Percentiles rank a stretch among this genome's conserved stretches.
Evolutionary conservation across 305 asterid genomes (phyloP).

Genomic region (Fraxinus xanthoxyloides): DNA sequence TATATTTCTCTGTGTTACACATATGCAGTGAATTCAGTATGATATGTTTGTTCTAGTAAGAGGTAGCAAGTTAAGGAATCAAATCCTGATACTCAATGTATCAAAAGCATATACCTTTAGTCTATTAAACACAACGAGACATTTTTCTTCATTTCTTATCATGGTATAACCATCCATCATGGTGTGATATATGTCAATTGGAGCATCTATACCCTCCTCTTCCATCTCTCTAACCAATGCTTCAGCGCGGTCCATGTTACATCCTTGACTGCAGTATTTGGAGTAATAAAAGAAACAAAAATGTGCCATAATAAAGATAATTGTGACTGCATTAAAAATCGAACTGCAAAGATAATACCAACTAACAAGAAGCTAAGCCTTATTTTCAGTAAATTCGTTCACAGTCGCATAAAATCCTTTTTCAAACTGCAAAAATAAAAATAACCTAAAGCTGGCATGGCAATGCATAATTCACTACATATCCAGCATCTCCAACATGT

Average conservation of each 20-base stretch:
- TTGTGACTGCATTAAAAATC: neutral
- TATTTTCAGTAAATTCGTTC: neutral
- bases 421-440: neutral
- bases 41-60: neutral
- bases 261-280: slow-evolving; percentile 59
- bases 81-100: neutral
- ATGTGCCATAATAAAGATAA: neutral
- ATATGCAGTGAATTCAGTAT: neutral
- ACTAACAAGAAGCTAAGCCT: neutral
- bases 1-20: neutral
- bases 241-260: slow-evolving; percentile 77
- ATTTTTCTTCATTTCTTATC: slow-evolving; percentile 67
- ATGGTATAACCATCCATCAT: slow-evolving; percentile 99
- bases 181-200: slow-evolving; percentile 84
- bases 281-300: slow-evolving; percentile 15
- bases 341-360: slow-evolving; percentile 3
- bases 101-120: slow-evolving; percentile 53
- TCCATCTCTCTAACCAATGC: slow-evolving; percentile 95
- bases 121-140: slow-evolving; percentile 77
- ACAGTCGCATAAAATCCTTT: neutral
- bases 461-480: neutral
- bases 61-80: neutral
- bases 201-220: slow-evolving; percentile 90
- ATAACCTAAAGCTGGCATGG: neutral
- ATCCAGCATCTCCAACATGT: neutral